Base-by-base conservation (phyloP, 179 eudicot genomes). In the Vitellaria paradoxa region DNA sequence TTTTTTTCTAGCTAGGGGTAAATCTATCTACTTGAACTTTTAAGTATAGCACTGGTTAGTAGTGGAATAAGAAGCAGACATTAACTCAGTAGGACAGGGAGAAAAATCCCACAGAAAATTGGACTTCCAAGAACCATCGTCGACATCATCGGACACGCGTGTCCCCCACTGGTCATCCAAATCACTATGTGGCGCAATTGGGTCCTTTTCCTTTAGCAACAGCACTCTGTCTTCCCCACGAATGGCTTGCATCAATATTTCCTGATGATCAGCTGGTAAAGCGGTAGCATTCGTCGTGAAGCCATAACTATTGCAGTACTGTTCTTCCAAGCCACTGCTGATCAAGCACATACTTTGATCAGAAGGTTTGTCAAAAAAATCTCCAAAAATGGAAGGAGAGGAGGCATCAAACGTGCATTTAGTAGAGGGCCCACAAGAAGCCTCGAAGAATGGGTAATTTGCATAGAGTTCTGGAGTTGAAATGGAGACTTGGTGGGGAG, bases 71-170 rank as follows among this genome's bases (percentile, higher is more conserved):
- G 73, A 73, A 56, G 82, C 52, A 21, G 85, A 78, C 62, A 87
- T 67, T 30, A 30, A 1, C 60, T 91, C 95, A 50, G 90, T 88
- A 24, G 90, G 93, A 82, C 93, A 89, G 64, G 91, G 75, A 72
- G 88, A 86, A 52, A 91, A 81, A 62, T 86, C 88, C 89, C 94
- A 85, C 21, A 86, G 72, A 73, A 88, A 78, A 81, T 79, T 82
- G 9, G 85, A 52, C 77, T 79, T 83, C 81, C 84, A 86, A 9
- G 73, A 66, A 53, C 81, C 83, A 6, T 30, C 37, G 2, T 30
- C 37, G 37, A 0, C 37, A 30, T 50, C 55, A 50, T 8, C 55
- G 7, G 55, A 12, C 55, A 50, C 7, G 55, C 55, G 9, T 12
- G 12, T 72, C 53, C 77, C 80, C 78, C 78, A 83, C 26, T 83